These are phyloP conservation scores for Neofusicoccum sp. DNA, from an alignment of 2,329 filamentous ascomycete genomes.

Conservation along the genomic window DNA sequence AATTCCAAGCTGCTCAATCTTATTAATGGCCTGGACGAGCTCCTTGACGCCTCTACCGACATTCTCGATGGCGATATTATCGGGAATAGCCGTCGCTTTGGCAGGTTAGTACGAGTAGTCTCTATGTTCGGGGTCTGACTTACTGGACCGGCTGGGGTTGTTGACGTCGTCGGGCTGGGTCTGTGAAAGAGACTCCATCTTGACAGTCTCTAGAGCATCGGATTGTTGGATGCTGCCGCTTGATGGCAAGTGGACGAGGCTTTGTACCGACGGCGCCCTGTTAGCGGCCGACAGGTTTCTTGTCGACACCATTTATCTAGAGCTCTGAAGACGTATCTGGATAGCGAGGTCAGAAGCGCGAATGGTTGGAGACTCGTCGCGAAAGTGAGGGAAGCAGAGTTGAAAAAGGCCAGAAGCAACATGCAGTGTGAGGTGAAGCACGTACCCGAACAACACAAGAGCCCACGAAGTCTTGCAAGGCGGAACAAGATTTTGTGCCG, in stretches of 20 bases:
- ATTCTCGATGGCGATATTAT: not conserved
- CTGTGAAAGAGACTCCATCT: not conserved
- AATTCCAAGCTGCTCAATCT: conserved; percentile 68
- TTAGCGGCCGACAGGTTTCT: too few relatives aligned
- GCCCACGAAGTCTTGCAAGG: too few relatives aligned
- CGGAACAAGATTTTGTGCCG: too few relatives aligned
- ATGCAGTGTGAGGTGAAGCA: too few relatives aligned
- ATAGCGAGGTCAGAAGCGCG: too few relatives aligned
- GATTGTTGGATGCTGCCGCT: not conserved
- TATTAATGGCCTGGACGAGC: conserved; percentile 63
- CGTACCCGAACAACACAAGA: too few relatives aligned
- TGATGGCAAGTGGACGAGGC: not conserved
- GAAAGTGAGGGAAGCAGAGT: too few relatives aligned
- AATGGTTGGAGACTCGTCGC: too few relatives aligned
- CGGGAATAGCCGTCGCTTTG: not conserved
- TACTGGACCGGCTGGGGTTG: not conserved
- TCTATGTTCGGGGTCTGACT: not conserved
- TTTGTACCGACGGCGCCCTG: not conserved
- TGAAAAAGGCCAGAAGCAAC: too few relatives aligned
- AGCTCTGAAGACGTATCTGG: too few relatives aligned
- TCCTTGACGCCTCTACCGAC: conserved; percentile 48
- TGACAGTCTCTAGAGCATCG: not conserved
- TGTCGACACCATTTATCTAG: too few relatives aligned
- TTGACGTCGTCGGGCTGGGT: not conserved
- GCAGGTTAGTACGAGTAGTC: not conserved